phyloP scores from a whole-genome alignment of 2,329 filamentous ascomycete species.

The Xylariaceae sp. region DNA sequence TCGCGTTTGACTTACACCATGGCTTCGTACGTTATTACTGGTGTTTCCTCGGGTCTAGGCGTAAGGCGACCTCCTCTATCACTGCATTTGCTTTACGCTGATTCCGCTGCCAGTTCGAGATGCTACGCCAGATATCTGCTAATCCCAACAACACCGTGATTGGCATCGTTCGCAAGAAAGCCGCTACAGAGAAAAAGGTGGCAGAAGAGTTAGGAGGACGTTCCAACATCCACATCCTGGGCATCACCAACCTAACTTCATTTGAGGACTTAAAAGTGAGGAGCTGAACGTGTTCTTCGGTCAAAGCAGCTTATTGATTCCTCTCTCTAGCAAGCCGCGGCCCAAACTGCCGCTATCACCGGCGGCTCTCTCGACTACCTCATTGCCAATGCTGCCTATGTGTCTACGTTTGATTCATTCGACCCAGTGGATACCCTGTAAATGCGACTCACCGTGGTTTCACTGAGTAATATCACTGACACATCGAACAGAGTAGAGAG shows the following conservation, averaged over 20 bases:
- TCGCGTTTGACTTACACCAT: neutral
- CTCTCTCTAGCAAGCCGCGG: neutral
- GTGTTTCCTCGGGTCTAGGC: conserved; percentile 15
- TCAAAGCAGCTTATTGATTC: neutral
- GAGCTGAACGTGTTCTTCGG: too few relatives aligned
- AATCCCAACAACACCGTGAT: conserved; percentile 1
- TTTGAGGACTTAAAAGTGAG: neutral
- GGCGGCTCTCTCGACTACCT: conserved; percentile 7
- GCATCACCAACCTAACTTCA: neutral
- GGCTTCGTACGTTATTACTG: conserved; percentile 17
- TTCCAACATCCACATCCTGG: conserved; percentile 1
- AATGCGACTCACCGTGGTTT: neutral
- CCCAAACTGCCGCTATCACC: neutral
- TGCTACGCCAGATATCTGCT: conserved; percentile 5
- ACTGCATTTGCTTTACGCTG: neutral
- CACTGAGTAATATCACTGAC: neutral
- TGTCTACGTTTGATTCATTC: neutral
- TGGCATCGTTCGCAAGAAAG: conserved; percentile 3
- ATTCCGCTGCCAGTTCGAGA: conserved; percentile 1
- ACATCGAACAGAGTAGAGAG: neutral
- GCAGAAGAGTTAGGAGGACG: neutral
- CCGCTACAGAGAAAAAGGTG: neutral
- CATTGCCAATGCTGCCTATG: conserved; percentile 4
- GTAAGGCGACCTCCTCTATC: neutral
- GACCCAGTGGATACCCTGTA: conserved; percentile 3